A percentile compares a stretch with the other conserved stretches of the same genome.
phyloP scores from a whole-genome alignment of 805 yeast genomes.

The Saturnispora ahearnii region DNA sequence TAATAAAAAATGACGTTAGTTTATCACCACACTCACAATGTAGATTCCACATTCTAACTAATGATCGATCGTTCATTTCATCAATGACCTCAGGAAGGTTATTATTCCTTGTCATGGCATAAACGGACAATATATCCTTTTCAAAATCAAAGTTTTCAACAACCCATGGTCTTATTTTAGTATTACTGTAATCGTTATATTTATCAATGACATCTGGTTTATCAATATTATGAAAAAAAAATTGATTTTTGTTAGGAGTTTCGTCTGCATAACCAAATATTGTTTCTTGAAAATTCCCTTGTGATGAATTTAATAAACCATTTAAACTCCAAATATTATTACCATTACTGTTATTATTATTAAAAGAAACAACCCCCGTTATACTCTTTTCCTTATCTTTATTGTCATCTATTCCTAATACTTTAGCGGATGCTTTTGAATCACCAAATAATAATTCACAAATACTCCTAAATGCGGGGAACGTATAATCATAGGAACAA shows the following conservation, averaged over 20 bases:
- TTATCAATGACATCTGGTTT: not conserved
- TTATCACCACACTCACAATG: conserved; percentile 18
- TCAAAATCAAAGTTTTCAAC: conserved; percentile 45
- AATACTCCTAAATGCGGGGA: conserved; percentile 39
- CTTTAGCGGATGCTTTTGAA: conserved; percentile 40
- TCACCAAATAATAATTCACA: conserved; percentile 49
- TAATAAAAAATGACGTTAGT: conserved; percentile 44
- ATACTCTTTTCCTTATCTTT: not conserved
- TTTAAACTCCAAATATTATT: conserved; percentile 4
- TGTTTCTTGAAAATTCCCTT: not conserved
- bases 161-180: conserved; percentile 36
- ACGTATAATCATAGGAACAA: conserved; percentile 54
- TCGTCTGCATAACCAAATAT: not conserved
- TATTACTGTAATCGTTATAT: conserved; percentile 6
- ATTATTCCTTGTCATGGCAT: conserved; percentile 36
- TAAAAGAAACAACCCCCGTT: not conserved
- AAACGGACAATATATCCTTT: conserved; percentile 43
- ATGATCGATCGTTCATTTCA: conserved; percentile 1
- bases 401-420: conserved; percentile 35
- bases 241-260: not conserved
- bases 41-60: conserved; percentile 13
- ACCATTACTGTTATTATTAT: not conserved
- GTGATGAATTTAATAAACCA: conserved; percentile 9
- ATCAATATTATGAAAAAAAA: not conserved
- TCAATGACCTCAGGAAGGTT: conserved; percentile 7